These are phyloP conservation scores for Balamuthia mandrillaris DNA, from an alignment of 208 protist genomes.

Conservation along the genomic window DNA sequence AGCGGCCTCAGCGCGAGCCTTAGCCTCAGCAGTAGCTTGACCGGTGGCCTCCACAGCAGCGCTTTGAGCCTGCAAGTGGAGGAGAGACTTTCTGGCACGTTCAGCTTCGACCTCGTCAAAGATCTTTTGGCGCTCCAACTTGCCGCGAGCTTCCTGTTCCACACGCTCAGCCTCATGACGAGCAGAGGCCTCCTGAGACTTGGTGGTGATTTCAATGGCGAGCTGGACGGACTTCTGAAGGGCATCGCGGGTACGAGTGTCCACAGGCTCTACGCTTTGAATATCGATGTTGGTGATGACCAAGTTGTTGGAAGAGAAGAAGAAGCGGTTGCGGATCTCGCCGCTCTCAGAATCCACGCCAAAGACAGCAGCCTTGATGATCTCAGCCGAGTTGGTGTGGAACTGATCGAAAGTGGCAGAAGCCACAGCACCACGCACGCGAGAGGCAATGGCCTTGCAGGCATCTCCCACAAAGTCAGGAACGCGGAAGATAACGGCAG, in stretches of 20 bases:
- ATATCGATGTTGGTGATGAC: conserved; percentile 91
- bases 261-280: conserved; percentile 88
- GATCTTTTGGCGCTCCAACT: conserved; percentile 87
- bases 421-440: conserved; percentile 90
- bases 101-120: conserved; percentile 86
- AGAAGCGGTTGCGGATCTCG: conserved; percentile 66
- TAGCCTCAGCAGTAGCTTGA: conserved; percentile 84
- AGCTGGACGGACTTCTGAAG: conserved; percentile 94
- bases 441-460: conserved; percentile 93
- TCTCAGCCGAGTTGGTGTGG: conserved; percentile 88
- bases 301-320: conserved; percentile 85
- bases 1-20: conserved; percentile 79
- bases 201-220: conserved; percentile 95
- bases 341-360: conserved; percentile 74
- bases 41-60: conserved; percentile 81
- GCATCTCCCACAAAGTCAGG: conserved; percentile 95
- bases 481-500: conserved; percentile 83
- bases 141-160: conserved; percentile 85
- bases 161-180: conserved; percentile 82
- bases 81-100: conserved; percentile 76
- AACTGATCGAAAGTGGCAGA: conserved; percentile 90
- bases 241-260: conserved; percentile 86
- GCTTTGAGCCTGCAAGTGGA: conserved; percentile 80
- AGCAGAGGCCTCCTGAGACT: conserved; percentile 89
- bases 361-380: conserved; percentile 92